phyloP scores from a whole-genome alignment of 352 stramenopile genomes.

The Globisporangium echinulatum region DNA sequence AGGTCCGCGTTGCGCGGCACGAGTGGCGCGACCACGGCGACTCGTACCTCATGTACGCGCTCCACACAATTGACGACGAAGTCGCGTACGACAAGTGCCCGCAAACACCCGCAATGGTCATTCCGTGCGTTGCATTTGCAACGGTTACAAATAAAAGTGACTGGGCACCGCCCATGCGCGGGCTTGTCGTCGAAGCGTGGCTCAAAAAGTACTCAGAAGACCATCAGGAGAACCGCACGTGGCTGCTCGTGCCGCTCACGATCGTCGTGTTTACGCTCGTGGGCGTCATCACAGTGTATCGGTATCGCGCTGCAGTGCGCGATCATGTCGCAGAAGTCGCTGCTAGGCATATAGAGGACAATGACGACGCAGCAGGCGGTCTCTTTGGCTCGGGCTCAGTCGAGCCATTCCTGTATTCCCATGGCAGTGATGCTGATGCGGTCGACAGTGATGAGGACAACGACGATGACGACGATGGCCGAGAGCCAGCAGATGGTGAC shows the following conservation, averaged over 20 bases:
- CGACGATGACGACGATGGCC: not conserved
- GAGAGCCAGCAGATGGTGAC: constrained; percentile 22
- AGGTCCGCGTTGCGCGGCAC: constrained; percentile 49
- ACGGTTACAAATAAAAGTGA: constrained; percentile 19
- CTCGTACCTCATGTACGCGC: constrained; percentile 44
- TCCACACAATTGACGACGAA: constrained; percentile 39
- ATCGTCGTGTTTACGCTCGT: constrained; percentile 45
- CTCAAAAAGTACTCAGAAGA: constrained; percentile 45
- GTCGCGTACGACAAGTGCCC: constrained; percentile 48
- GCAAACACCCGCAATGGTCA: constrained; percentile 38
- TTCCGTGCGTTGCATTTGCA: constrained; percentile 36
- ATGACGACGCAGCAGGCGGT: constrained; percentile 25
- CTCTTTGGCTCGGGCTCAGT: constrained; percentile 40
- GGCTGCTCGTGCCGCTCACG: constrained; percentile 51
- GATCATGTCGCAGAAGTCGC: constrained; percentile 22
- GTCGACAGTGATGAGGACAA: constrained; percentile 2
- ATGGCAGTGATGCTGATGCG: not conserved
- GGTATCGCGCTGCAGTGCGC: constrained; percentile 40
- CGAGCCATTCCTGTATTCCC: constrained; percentile 26
- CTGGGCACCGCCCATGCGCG: constrained; percentile 31
- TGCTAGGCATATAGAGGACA: constrained; percentile 13
- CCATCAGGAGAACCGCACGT: constrained; percentile 43
- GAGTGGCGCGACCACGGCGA: constrained; percentile 24
- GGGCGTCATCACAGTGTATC: constrained; percentile 37
- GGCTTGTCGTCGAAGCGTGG: constrained; percentile 37